phyloP scores from a whole-genome alignment of 2,329 filamentous ascomycete genomes.

The Emmonsiellopsis sp. region DNA sequence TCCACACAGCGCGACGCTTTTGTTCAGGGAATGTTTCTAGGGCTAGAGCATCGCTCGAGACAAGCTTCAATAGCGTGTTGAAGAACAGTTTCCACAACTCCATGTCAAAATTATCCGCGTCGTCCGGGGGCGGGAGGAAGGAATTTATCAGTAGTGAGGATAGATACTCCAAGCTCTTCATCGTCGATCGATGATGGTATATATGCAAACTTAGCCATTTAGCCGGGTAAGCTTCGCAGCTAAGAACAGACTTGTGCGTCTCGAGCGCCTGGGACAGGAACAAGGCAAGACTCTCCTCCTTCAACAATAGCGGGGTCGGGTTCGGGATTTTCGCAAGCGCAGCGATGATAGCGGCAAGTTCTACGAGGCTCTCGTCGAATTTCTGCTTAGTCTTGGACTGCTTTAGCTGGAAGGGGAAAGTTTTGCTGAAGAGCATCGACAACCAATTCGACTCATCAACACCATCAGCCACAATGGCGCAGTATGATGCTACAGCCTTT shows the following conservation, averaged over 20 bases:
- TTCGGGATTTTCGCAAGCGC: constrained; percentile 66
- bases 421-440: constrained; percentile 79
- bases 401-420: constrained; percentile 80
- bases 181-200: constrained; percentile 82
- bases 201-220: constrained; percentile 91
- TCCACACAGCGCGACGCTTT: constrained; percentile 93
- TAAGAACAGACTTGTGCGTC: constrained; percentile 80
- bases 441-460: constrained; percentile 52
- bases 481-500: constrained; percentile 83
- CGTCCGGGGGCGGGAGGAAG: constrained; percentile 80
- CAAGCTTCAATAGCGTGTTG: constrained; percentile 75
- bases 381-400: constrained; percentile 50
- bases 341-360: constrained; percentile 79
- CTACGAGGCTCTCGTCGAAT: constrained; percentile 81
- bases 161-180: constrained; percentile 76
- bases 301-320: constrained; percentile 66
- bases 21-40: constrained; percentile 96
- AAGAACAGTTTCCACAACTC: constrained; percentile 94
- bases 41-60: constrained; percentile 79
- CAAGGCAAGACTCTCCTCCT: constrained; percentile 65
- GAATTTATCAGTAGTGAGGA: constrained; percentile 70
- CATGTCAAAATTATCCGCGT: constrained; percentile 85
- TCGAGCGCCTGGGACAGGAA: constrained; percentile 72
- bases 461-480: constrained; percentile 61
- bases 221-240: constrained; percentile 79